Percentiles rank a stretch among this genome's conserved stretches.
Conservation (phyloP, 2,329 filamentous ascomycete genomes). For the Neonectria hederae region DNA sequence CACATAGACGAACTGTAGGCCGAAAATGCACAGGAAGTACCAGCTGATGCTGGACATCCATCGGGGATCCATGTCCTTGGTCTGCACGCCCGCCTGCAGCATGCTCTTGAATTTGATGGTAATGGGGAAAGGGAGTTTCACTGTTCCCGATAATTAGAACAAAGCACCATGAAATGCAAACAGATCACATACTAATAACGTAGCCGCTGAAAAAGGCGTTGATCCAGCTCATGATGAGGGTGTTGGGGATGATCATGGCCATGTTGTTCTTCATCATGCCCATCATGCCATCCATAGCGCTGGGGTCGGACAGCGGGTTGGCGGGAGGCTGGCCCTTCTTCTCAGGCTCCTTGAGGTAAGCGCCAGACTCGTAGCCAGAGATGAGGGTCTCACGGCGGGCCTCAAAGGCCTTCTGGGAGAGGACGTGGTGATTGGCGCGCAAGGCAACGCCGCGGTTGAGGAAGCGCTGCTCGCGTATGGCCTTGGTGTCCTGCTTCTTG, state of each 20-base stretch:
- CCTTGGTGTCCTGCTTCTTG: constrained; percentile 79
- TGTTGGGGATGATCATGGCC: constrained; percentile 99
- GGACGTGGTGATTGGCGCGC: constrained; percentile 81
- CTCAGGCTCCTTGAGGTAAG: constrained; percentile 90
- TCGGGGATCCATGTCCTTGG: constrained; percentile 92
- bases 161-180: not conserved
- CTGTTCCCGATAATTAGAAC: constrained; percentile 52
- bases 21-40: constrained; percentile 98
- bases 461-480: constrained; percentile 86
- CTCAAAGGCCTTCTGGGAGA: constrained; percentile 82
- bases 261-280: constrained; percentile 99
- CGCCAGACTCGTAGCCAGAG: constrained; percentile 83
- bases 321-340: constrained; percentile 85
- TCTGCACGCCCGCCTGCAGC: constrained; percentile 96
- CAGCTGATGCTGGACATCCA: constrained; percentile 99
- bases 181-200: constrained; percentile 78
- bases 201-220: constrained; percentile 99
- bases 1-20: constrained; percentile 95
- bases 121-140: constrained; percentile 97
- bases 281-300: constrained; percentile 99
- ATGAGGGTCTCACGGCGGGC: constrained; percentile 83
- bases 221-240: constrained; percentile 99
- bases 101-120: constrained; percentile 99
- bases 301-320: constrained; percentile 95
- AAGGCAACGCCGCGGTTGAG: constrained; percentile 86